Evolutionary conservation across 75 land plant species (phyloP), one percentile per base, ranked within the genome.

Genomic region (Adiantum capillusveneris): DNA sequence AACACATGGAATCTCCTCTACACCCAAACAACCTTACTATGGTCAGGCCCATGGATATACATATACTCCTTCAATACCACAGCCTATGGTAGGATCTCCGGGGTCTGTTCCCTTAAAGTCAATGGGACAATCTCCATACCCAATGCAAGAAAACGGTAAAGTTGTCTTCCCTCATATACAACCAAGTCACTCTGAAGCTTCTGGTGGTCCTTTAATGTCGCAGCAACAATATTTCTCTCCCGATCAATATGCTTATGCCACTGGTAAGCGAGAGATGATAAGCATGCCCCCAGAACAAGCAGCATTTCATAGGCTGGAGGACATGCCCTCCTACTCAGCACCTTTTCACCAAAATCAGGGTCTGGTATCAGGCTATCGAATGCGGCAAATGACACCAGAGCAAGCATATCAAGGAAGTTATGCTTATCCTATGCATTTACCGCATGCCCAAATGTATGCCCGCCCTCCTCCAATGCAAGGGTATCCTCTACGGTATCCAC

Each of bases 341-440:
- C 50, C 50, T 21, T 46, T 46, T 3, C 17, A 46, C 22, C 50
- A 46, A 46, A 6, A 46, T 21, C 50, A 46, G 22, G 18, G 22
- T 21, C 5, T 46, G 50, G 17, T 46, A 3, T 14, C 50, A 21
- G 22, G 50, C 50, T 6, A 6, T 46, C 13, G 14, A 2, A 46
- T 21, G 50, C 22, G 17, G 17, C 50, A n/a, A 17, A 14, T 3
- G 50, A 3, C 37, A 34, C 9, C 9, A 9, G 37, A 46, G 13
- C 50, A 46, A 6, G 50, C 50, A 46, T 46, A 46, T 21, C 50
- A 21, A 46, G 50, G 14, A 46, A 46, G 18, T n/a, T 46, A 46
- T 46, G 5, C 50, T 3, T 46, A 46, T 46, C 50, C 50, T 14
- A 46, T 21, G 18, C 50, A 21, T 18, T 18, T 46, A 46, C 5